Base-by-base conservation (phyloP, 257 asterid species). In the Handroanthus guayacan region DNA sequence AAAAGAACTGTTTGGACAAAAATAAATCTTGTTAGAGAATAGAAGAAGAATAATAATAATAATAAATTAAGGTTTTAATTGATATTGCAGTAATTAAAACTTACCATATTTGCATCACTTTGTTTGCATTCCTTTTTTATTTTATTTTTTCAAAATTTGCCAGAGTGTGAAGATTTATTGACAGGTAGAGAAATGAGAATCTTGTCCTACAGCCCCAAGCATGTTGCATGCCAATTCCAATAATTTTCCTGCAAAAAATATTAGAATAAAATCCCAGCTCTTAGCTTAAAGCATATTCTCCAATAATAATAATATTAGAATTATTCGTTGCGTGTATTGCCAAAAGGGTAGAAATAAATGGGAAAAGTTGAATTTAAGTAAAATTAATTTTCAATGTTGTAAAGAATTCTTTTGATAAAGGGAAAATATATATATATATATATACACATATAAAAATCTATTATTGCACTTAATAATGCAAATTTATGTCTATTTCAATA, bases 151-250 rank as follows among this genome's bases (percentile, higher is more conserved):
- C 62, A 9, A 16, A 48, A 34, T 60, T 67, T 78, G 79, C 20
- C 66, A 17, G 62, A 57, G 68, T 71, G 71, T 77, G 62, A 82
- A 75, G 77, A 69, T 43, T 75, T 80, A 95, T 79, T 84, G 83
- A 77, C 99, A 94, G 76, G 90, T 87, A 39, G 87, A 77, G 82
- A 94, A 83, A 71, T 58, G 87, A 25, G 83, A 83, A 75, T 81
- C 83, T 17, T 87, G 91, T 20, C 97, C 98, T 51, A 92, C 89
- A 16, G 92, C 83, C 51, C 94, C 95, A 80, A 94, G 82, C 90
- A 95, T 61, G 17, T 75, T 77, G 75, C 99, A 95, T 69, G 95
- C 89, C 76, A 91, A 79, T 87, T 95, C 98, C 89, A 95, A 48
- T 81, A 95, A 82, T 67, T 84, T 95, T 79, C 99, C 99, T 95